phyloP scores from a whole-genome alignment of 1,284 basidiomycete genomes.

The Ustilago loliicola region DNA sequence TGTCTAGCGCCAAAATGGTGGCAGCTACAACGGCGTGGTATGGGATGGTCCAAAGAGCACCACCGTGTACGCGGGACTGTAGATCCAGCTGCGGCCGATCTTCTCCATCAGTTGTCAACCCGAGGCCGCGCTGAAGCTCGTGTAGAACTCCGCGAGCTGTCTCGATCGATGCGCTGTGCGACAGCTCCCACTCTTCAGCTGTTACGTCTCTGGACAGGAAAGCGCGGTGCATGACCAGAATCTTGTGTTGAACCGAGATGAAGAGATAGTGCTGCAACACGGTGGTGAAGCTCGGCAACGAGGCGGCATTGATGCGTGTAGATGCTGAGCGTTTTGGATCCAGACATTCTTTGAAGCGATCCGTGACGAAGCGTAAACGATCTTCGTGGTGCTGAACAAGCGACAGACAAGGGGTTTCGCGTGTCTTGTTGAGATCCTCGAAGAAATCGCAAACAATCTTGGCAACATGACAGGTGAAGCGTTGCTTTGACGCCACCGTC shows the following conservation, averaged over 20 bases:
- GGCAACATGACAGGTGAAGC: slow-evolving; percentile 52
- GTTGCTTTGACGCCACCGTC: slow-evolving; percentile 52
- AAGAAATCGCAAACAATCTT: slow-evolving; percentile 58
- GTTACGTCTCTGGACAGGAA: slow-evolving; percentile 49
- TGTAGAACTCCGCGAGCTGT: slow-evolving; percentile 49
- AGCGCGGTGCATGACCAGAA: slow-evolving; percentile 54
- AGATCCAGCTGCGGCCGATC: slow-evolving; percentile 45
- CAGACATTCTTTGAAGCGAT: slow-evolving; percentile 48
- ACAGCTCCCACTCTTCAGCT: slow-evolving; percentile 33
- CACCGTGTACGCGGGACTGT: slow-evolving; percentile 51
- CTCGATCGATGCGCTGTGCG: slow-evolving; percentile 49
- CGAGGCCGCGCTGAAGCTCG: slow-evolving; percentile 46
- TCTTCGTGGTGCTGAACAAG: slow-evolving; percentile 48
- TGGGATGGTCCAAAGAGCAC: slow-evolving; percentile 54
- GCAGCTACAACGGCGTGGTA: slow-evolving; percentile 57
- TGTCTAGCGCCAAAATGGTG: slow-evolving; percentile 51
- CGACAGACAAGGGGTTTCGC: slow-evolving; percentile 31
- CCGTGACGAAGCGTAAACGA: slow-evolving; percentile 47
- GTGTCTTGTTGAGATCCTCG: slow-evolving; percentile 46
- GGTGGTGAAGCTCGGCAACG: slow-evolving; percentile 44
- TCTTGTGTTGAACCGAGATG: slow-evolving; percentile 58
- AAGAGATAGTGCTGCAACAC: slow-evolving; percentile 54
- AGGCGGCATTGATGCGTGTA: slow-evolving; percentile 1
- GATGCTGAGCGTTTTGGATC: slow-evolving; percentile 23
- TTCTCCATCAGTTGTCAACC: slow-evolving; percentile 35